Percentiles rank a stretch among this genome's conserved stretches.
Evolutionary conservation across 2,329 filamentous ascomycete species (phyloP).

Genomic region (Trichoderma sp.): DNA sequence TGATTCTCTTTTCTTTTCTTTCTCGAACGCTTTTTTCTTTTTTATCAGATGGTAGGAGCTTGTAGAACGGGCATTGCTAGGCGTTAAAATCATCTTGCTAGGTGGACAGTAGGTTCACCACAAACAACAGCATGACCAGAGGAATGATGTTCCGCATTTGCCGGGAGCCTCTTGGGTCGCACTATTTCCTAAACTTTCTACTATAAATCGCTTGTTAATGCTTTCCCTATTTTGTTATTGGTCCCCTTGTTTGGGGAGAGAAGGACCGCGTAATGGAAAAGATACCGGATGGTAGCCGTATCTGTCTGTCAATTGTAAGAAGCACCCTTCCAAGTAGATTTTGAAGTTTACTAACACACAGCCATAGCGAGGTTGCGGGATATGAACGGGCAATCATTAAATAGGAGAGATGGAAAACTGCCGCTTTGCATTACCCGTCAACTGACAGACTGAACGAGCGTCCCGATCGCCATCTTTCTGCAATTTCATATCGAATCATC

Average conservation of each 20-base stretch:
- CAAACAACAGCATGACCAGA: neutral
- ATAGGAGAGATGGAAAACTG: neutral
- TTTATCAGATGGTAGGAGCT: neutral
- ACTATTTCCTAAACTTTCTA: neutral
- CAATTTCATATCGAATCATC: neutral
- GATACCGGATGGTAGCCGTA: neutral
- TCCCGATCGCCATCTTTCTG: neutral
- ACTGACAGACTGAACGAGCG: neutral
- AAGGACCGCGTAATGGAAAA: neutral
- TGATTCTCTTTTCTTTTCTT: neutral
- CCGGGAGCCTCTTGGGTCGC: neutral
- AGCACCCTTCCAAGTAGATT: neutral
- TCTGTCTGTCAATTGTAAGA: neutral
- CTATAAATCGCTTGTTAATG: neutral
- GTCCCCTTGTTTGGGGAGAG: neutral
- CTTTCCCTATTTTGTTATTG: neutral
- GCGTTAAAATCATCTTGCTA: neutral
- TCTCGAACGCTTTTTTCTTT: neutral
- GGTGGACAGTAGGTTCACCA: neutral
- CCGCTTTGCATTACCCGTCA: neutral
- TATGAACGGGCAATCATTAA: neutral
- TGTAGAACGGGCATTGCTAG: constrained; percentile 5
- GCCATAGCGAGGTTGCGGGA: neutral
- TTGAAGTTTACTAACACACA: neutral
- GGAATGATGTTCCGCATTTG: neutral